A percentile compares a stretch with the other conserved stretches of the same genome.
Evolutionary conservation across 2,329 filamentous ascomycete species (phyloP).

Genomic region (Nakataea oryzae): DNA sequence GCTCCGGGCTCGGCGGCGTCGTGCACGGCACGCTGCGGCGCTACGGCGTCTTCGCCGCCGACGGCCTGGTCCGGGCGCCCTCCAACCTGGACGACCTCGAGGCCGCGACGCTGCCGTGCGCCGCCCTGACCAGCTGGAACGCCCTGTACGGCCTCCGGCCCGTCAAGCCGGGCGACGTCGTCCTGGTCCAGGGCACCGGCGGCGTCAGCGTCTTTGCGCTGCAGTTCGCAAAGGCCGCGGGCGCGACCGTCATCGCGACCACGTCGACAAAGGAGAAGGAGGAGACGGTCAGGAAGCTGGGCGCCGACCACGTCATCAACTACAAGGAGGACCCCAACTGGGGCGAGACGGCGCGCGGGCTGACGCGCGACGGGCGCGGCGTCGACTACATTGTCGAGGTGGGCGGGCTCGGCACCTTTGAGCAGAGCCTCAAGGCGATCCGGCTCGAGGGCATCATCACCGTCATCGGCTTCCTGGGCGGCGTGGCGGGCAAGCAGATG

Average conservation of each 20-base stretch:
- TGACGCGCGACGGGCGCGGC: conserved; percentile 34
- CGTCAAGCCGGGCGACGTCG: conserved; percentile 42
- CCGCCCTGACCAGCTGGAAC: conserved; percentile 56
- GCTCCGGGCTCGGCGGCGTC: conserved; percentile 55
- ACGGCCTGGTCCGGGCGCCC: conserved; percentile 55
- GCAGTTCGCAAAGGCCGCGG: conserved; percentile 38
- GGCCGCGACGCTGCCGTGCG: conserved; percentile 46
- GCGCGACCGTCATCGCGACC: conserved; percentile 46
- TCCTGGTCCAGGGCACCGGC: conserved; percentile 62
- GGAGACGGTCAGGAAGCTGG: conserved; percentile 35
- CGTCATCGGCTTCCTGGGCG: conserved; percentile 30
- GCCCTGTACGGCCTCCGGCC: conserved; percentile 46
- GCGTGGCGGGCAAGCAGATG: conserved; percentile 29
- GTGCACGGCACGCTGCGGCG: conserved; percentile 59
- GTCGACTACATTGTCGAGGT: conserved; percentile 46
- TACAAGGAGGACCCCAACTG: conserved; percentile 40
- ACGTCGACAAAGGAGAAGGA: conserved; percentile 40
- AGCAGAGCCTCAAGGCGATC: conserved; percentile 22
- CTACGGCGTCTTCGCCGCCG: conserved; percentile 58
- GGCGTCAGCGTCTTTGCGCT: conserved; percentile 57
- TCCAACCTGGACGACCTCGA: conserved; percentile 40
- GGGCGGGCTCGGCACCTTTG: conserved; percentile 40
- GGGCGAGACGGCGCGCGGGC: conserved; percentile 39
- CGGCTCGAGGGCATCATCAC: conserved; percentile 21
- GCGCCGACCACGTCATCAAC: conserved; percentile 46